Conservation (phyloP, 2,329 filamentous ascomycete species). For the Bimuria novae-zelandiae region DNA sequence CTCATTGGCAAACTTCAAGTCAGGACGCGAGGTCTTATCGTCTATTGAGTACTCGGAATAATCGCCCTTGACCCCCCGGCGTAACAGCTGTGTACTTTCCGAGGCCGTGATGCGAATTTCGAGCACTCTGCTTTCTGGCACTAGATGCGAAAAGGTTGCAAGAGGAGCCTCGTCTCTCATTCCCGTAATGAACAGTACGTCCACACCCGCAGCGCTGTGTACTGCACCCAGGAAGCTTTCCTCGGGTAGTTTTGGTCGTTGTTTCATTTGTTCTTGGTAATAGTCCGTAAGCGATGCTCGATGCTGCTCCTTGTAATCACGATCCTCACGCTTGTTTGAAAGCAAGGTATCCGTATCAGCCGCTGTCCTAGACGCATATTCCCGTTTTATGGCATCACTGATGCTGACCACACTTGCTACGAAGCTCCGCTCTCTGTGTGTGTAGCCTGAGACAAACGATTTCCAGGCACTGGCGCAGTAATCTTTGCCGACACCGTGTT, state of each 20-base stretch:
- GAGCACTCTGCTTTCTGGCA: conserved; percentile 58
- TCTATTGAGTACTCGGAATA: no score
- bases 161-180: conserved; percentile 66
- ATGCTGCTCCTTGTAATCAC: conserved; percentile 66
- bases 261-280: conserved; percentile 52
- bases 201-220: conserved; percentile 40
- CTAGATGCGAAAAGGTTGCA: conserved; percentile 58
- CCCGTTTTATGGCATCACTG: conserved; percentile 61
- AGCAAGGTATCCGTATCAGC: conserved; percentile 57
- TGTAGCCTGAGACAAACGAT: conserved; percentile 42
- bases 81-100: conserved; percentile 43
- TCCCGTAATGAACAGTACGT: conserved; percentile 66
- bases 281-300: conserved; percentile 58
- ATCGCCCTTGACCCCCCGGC: conserved; percentile 36
- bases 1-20: conserved; percentile 59
- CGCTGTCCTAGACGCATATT: conserved; percentile 58
- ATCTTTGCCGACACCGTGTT: conserved; percentile 63
- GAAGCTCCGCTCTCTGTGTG: conserved; percentile 35
- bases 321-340: no score
- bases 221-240: conserved; percentile 59
- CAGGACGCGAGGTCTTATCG: conserved; percentile 44
- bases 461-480: conserved; percentile 61
- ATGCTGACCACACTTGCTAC: conserved; percentile 52
- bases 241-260: conserved; percentile 54
- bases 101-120: conserved; percentile 58